phyloP scores from a whole-genome alignment of 768 basidiomycete genomes.

The Boletus rex-veris region DNA sequence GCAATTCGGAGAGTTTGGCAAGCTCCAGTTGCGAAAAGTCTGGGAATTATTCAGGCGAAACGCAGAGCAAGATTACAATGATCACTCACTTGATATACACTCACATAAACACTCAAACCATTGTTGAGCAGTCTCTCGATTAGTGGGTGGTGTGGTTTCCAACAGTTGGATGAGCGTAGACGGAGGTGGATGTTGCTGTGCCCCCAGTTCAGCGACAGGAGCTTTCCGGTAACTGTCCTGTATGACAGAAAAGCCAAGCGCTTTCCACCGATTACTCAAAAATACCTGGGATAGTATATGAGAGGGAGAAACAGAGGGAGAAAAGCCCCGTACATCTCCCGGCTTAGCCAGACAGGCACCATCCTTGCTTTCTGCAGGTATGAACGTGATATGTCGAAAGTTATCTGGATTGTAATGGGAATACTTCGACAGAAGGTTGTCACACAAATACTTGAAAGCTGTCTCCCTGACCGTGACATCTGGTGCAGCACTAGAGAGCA shows the following conservation, averaged over 20 bases:
- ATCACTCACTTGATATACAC: conserved; percentile 50
- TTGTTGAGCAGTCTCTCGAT: conserved; percentile 46
- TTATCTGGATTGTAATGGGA: too few species aligned
- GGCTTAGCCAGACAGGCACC: too few species aligned
- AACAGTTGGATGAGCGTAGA: conserved; percentile 53
- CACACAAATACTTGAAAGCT: too few species aligned
- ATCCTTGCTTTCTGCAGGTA: too few species aligned
- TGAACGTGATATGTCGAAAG: too few species aligned
- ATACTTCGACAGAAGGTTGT: too few species aligned
- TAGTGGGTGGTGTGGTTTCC: conserved; percentile 49
- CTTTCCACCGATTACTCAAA: conserved; percentile 38
- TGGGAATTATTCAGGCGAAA: conserved; percentile 17
- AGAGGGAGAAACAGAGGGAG: too few species aligned
- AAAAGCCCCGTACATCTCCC: too few species aligned
- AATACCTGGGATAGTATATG: not conserved
- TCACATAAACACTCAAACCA: conserved; percentile 66
- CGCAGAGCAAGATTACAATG: not conserved
- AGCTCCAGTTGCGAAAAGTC: conserved; percentile 54
- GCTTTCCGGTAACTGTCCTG: conserved; percentile 48
- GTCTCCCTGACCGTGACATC: too few species aligned
- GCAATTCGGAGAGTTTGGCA: conserved; percentile 46
- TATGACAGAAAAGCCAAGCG: conserved; percentile 68
- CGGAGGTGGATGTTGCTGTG: conserved; percentile 63
- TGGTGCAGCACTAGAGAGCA: too few species aligned
- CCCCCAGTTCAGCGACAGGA: conserved; percentile 53